Conservation (phyloP, 331 rosid species). For the Pyracantha coccinea region DNA sequence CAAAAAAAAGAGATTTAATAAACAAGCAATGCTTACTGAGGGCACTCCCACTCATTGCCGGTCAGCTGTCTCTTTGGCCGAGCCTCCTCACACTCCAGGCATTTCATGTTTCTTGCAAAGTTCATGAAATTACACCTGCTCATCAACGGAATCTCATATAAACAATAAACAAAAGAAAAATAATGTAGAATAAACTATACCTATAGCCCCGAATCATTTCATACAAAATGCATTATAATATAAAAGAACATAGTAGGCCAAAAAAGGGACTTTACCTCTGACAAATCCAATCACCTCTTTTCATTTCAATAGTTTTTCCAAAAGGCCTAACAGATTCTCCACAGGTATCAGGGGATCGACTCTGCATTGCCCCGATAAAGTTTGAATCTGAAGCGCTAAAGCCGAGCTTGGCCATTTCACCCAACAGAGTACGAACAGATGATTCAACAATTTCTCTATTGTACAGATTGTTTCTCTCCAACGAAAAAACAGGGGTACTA, state of each 20-base stretch:
- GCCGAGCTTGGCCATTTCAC: conserved; percentile 57
- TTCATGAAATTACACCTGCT: conserved; percentile 97
- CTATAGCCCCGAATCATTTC: not conserved
- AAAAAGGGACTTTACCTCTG: conserved; percentile 43
- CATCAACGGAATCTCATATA: conserved; percentile 6
- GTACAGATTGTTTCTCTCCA: conserved; percentile 35
- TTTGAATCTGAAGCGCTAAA: conserved; percentile 37
- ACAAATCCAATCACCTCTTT: conserved; percentile 94
- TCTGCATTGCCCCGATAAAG: conserved; percentile 31
- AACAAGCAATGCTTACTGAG: conserved; percentile 60
- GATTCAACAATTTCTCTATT: conserved; percentile 56
- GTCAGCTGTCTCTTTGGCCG: conserved; percentile 77
- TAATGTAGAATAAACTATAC: not conserved
- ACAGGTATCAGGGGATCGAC: conserved; percentile 29
- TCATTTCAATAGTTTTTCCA: conserved; percentile 71
- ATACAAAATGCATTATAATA: not conserved
- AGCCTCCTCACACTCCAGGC: conserved; percentile 87
- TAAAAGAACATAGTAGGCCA: not conserved
- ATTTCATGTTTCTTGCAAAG: conserved; percentile 77
- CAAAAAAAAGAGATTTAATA: not conserved
- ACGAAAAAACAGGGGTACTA: conserved; percentile 39
- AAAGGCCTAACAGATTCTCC: conserved; percentile 26
- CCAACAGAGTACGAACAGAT: conserved; percentile 56
- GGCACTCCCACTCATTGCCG: conserved; percentile 98
- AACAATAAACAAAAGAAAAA: not conserved